These are phyloP conservation scores for Pseudogymnoascus sp. DNA, from an alignment of 2,329 filamentous ascomycete species.

Conservation along the genomic window DNA sequence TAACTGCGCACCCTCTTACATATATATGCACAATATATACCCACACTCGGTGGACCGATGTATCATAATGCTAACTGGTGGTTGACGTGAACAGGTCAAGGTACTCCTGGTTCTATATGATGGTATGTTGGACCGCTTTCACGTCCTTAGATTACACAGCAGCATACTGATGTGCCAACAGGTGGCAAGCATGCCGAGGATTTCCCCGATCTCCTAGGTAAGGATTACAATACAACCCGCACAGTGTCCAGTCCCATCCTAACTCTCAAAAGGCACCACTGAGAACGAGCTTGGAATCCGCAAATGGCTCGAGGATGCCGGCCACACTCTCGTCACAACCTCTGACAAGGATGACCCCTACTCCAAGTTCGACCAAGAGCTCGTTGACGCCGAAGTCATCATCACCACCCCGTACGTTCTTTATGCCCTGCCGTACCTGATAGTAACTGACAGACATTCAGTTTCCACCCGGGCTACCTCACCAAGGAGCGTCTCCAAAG, in stretches of 20 bases:
- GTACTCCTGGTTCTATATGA: constrained; percentile 92
- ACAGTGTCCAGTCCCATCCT: not conserved
- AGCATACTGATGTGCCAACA: constrained; percentile 28
- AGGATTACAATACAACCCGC: not conserved
- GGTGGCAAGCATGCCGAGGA: constrained; percentile 79
- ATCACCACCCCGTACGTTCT: constrained; percentile 82
- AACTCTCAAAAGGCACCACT: constrained; percentile 65
- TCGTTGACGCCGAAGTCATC: constrained; percentile 95
- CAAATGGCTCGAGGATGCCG: constrained; percentile 95
- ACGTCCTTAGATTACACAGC: constrained; percentile 3
- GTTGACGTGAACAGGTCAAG: constrained; percentile 61
- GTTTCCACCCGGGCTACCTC: constrained; percentile 97
- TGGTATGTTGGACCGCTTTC: constrained; percentile 41
- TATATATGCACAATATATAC: not conserved
- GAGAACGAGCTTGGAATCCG: constrained; percentile 97
- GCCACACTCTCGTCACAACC: constrained; percentile 93
- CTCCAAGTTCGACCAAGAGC: constrained; percentile 90
- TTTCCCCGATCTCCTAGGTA: constrained; percentile 56
- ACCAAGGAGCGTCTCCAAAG: constrained; percentile 92
- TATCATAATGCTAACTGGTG: constrained; percentile 27
- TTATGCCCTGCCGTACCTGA: constrained; percentile 7
- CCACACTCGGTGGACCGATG: not conserved
- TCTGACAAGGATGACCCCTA: constrained; percentile 94
- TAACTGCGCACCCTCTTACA: not conserved
- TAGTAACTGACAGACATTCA: constrained; percentile 6